These are phyloP conservation scores for Pseudozyma sp. DNA, from an alignment of 1,284 basidiomycete genomes.

Conservation along the genomic window DNA sequence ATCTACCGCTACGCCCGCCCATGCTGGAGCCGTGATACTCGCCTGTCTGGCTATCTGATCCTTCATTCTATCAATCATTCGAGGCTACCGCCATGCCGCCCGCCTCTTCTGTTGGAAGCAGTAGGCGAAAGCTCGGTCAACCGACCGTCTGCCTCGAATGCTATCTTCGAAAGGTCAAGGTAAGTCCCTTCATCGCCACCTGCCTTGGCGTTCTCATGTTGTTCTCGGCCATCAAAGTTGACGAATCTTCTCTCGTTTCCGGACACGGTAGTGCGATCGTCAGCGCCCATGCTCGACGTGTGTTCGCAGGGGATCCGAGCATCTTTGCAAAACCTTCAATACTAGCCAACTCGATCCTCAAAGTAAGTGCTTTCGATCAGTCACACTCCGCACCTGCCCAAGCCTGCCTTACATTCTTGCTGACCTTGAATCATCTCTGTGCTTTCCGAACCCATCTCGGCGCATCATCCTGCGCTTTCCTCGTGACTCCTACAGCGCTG, in stretches of 20 bases:
- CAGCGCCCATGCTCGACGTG: conserved; percentile 46
- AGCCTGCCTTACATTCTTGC: too few species aligned
- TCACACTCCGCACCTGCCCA: background rate
- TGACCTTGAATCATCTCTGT: too few species aligned
- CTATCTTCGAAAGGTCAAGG: conserved; percentile 53
- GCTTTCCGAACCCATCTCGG: background rate
- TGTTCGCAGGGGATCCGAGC: conserved; percentile 36
- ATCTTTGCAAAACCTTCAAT: conserved; percentile 53
- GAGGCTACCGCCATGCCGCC: conserved; percentile 30
- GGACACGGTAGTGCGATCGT: conserved; percentile 41
- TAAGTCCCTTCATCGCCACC: conserved; percentile 2
- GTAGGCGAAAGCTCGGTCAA: conserved; percentile 47
- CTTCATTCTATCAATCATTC: too few species aligned
- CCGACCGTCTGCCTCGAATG: conserved; percentile 54
- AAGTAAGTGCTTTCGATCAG: conserved; percentile 18
- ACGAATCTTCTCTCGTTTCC: background rate
- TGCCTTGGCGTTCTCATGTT: too few species aligned
- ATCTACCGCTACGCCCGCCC: background rate
- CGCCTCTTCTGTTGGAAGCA: conserved; percentile 33
- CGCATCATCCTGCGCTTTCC: background rate
- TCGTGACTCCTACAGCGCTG: conserved; percentile 14
- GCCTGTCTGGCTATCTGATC: conserved; percentile 1
- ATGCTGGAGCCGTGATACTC: background rate
- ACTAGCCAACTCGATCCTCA: conserved; percentile 49
- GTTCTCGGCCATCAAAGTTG: background rate